Base-by-base conservation (phyloP, 179 eudicot genomes). In the Sideroxylon spinosum region DNA sequence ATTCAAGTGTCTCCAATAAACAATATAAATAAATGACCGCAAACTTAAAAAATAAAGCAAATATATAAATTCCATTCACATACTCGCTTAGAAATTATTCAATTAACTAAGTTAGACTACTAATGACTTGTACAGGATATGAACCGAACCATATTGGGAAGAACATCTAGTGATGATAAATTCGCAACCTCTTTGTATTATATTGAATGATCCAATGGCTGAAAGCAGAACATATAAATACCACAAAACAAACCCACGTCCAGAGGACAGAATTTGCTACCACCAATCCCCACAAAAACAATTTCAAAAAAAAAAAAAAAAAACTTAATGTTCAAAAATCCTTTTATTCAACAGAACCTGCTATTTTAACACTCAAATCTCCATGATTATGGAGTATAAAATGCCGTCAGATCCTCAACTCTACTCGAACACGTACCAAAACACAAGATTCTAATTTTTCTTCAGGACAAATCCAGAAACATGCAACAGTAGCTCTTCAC, bases 331-430 rank as follows among this genome's bases (percentile, higher is more conserved):
- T 74, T 59, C 55, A 37, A 17, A 73, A 28, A 32, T 12, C 75
- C 66, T 73, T 28, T 46, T 75, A 74, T 44, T 37, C 68, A 46
- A 44, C 55, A 20, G 7, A 59, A 63, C 71, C n/a, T 20, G 26
- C 49, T 66, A n/a, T 29, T 52, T 66, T 53, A 28, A 17, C 73
- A 50, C 23, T 20, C 67, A 32, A 7, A 55, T 20, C 37, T 57
- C 79, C 17, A 55, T 28, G 29, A 32, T 55, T 68, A n/a, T 23
- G 74, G 56, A 71, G 69, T 25, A 48, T 50, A 59, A 78, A 71
- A 62, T 7, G 29, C 75, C 62, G 68, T 3, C 19, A 50, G 63
- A 72, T 52, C 71, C 6, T 78, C 76, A 71, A 29, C 81, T 46
- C 68, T 26, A 25, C 6, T 19, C 25, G 4, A 48, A 78, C n/a